These are phyloP conservation scores for Climacium dendroides DNA, from an alignment of 225 moss, liverwort and hornwort genomes.

Conservation along the genomic window DNA sequence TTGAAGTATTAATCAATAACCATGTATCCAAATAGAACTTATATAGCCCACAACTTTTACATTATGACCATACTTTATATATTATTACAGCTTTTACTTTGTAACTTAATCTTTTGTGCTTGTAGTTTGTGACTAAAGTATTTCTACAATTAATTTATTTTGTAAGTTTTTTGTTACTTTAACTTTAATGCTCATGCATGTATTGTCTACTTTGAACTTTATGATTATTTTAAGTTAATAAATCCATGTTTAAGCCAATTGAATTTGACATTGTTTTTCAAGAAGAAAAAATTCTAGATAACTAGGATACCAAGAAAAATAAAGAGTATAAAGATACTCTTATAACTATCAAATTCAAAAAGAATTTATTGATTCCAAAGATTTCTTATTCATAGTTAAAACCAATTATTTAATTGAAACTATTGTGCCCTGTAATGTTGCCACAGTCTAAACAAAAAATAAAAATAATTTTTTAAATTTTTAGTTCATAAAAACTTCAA, in stretches of 20 bases:
- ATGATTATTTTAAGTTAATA: neutral
- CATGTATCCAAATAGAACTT: neutral
- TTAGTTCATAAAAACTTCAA: too few relatives aligned
- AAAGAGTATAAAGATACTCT: neutral
- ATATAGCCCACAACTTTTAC: neutral
- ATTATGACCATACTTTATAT: neutral
- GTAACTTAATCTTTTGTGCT: neutral
- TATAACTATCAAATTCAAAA: neutral
- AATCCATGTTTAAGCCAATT: fast-evolving
- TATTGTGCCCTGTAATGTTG: too few relatives aligned
- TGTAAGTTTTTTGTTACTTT: too few relatives aligned
- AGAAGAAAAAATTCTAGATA: too few relatives aligned
- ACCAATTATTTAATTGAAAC: too few relatives aligned
- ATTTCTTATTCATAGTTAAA: too few relatives aligned
- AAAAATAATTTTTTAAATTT: too few relatives aligned
- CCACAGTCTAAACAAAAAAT: too few relatives aligned
- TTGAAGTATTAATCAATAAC: neutral
- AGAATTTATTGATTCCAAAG: too few relatives aligned
- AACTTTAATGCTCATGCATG: neutral
- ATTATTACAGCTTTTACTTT: neutral
- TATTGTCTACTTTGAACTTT: neutral
- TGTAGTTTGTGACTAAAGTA: neutral
- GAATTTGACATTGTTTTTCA: neutral
- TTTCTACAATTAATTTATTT: neutral
- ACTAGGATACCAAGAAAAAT: neutral